Conservation (phyloP, 202 grass and related monocot species). For the Eragrostis tef region DNA sequence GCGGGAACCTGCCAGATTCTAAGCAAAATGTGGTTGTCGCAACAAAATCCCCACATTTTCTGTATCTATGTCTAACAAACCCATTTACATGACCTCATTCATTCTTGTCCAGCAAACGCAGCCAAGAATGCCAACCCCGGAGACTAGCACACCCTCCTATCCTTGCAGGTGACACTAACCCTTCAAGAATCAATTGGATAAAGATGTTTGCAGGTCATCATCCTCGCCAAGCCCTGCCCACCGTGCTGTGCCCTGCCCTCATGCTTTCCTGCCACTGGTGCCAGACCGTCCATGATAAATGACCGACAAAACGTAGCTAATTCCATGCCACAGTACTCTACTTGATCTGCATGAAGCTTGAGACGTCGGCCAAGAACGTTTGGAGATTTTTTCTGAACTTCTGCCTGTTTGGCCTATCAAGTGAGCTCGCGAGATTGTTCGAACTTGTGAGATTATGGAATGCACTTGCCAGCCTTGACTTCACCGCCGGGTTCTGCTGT, state of each 20-base stretch:
- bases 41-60: slow-evolving; percentile 37
- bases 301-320: slow-evolving; percentile 3
- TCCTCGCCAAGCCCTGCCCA: not conserved
- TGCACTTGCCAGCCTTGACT: slow-evolving; percentile 75
- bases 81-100: slow-evolving; percentile 45
- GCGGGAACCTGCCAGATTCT: not conserved
- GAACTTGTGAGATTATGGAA: slow-evolving; percentile 79
- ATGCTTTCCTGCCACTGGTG: slow-evolving; percentile 13
- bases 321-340: slow-evolving; percentile 37
- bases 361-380: slow-evolving; percentile 68
- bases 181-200: slow-evolving; percentile 27
- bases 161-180: slow-evolving; percentile 33
- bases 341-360: slow-evolving; percentile 82
- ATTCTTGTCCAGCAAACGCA: slow-evolving; percentile 24
- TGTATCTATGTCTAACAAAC: slow-evolving; percentile 31
- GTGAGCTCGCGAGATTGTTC: slow-evolving; percentile 71
- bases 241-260: not conserved
- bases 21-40: not conserved
- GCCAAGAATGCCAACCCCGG: slow-evolving; percentile 23
- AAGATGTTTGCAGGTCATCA: not conserved
- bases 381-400: slow-evolving; percentile 92
- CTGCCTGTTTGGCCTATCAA: slow-evolving; percentile 76
- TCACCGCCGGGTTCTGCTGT: slow-evolving; percentile 66
- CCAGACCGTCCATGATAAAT: not conserved
- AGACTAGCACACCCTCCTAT: slow-evolving; percentile 9